A percentile compares a stretch with the other conserved stretches of the same genome.
Conservation (phyloP, 495 filamentous ascomycete genomes). For the Penicillium canescens region DNA sequence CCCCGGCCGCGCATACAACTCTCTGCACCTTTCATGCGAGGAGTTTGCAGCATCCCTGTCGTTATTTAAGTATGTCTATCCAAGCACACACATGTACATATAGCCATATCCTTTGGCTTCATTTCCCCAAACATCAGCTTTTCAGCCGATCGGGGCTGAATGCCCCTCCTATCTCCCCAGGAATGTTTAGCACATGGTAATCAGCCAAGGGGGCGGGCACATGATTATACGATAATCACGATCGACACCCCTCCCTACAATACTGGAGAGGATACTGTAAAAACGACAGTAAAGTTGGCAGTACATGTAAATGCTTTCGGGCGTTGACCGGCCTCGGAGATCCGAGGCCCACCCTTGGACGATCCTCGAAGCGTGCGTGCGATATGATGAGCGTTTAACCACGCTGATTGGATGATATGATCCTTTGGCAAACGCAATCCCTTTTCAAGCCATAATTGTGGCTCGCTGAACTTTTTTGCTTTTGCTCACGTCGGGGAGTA, state of each 20-base stretch:
- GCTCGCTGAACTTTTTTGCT: slow-evolving; percentile 19
- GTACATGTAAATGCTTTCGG: slow-evolving; percentile 11
- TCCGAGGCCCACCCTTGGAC: slow-evolving; percentile 13
- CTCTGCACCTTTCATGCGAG: slow-evolving; percentile 19
- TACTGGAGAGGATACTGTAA: neutral
- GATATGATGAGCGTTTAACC: slow-evolving; percentile 14
- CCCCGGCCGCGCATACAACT: slow-evolving; percentile 16
- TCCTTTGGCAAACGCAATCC: slow-evolving; percentile 19
- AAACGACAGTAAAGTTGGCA: neutral
- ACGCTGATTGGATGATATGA: slow-evolving; percentile 20
- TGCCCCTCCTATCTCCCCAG: slow-evolving; percentile 3
- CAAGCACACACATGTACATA: slow-evolving; percentile 7
- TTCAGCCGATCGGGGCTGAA: neutral
- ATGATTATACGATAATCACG: slow-evolving; percentile 15
- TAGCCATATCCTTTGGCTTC: neutral
- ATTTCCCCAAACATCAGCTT: neutral
- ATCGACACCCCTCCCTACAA: slow-evolving; percentile 2
- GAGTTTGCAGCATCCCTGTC: slow-evolving; percentile 27
- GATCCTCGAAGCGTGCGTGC: slow-evolving; percentile 17
- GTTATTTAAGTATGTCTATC: slow-evolving; percentile 5
- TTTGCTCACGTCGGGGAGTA: slow-evolving; percentile 7
- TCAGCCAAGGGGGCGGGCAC: slow-evolving; percentile 9
- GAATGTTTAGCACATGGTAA: slow-evolving; percentile 20
- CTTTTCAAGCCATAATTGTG: slow-evolving; percentile 22
- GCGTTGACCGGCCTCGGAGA: slow-evolving; percentile 10